Conservation (phyloP, 1,139 yeast species). For the Wickerhamomyces sp. region DNA sequence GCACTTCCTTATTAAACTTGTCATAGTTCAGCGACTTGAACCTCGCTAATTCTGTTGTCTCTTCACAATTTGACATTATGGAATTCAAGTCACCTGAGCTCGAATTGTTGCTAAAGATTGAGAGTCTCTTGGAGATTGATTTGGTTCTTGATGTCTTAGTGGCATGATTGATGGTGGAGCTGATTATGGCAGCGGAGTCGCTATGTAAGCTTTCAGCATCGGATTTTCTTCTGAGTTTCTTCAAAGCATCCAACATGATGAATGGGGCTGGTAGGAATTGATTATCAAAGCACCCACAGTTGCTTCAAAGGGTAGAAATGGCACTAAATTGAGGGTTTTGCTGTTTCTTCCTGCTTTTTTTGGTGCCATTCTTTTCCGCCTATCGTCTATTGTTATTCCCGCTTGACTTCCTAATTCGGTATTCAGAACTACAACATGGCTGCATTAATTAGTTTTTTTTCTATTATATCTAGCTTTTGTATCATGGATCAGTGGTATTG, state of each 20-base stretch:
- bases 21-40: conserved; percentile 18
- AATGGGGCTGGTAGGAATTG: background rate
- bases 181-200: too few relatives aligned
- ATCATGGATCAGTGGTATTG: too few relatives aligned
- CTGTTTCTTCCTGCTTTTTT: background rate
- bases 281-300: too few relatives aligned
- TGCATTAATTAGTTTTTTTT: too few relatives aligned
- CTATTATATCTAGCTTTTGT: too few relatives aligned
- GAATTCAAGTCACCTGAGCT: conserved; percentile 3
- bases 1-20: conserved; percentile 15
- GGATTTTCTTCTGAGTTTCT: conserved; percentile 3
- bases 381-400: too few relatives aligned
- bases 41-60: conserved; percentile 9
- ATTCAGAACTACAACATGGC: background rate
- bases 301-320: too few relatives aligned
- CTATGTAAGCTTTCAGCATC: background rate
- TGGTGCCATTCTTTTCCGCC: background rate
- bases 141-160: background rate
- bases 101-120: conserved; percentile 4
- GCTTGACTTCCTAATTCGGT: background rate
- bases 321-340: background rate
- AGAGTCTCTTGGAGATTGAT: conserved; percentile 4
- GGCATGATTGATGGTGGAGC: background rate
- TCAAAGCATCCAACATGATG: conserved; percentile 1
- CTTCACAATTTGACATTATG: background rate